Base-by-base conservation (phyloP, 208 protist species). In the Crithidia mellificae region DNA sequence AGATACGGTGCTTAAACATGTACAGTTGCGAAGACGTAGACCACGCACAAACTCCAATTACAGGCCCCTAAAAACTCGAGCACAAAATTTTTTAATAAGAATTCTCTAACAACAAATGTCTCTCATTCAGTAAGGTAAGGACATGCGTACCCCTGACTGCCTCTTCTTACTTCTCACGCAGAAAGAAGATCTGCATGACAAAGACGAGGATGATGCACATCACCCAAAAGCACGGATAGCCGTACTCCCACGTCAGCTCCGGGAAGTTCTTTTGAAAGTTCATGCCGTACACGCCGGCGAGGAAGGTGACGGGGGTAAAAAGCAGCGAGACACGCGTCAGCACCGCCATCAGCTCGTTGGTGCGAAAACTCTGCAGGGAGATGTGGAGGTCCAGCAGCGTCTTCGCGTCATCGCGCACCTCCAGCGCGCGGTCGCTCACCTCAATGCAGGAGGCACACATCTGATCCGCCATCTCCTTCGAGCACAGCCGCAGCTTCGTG, bases 261-360 rank as follows among this genome's bases (percentile, higher is more conserved):
- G 90, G 90, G 12, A 95, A 84, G 77, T 89, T 70, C 36, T 77
- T 63, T 17, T 74, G 43, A 64, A 95, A 94, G 77, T 97, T 97
- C 92, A 95, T 97, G 17, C 92, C 92, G 73, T 94, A 97, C 52
- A 97, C 86, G 15, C 85, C 87, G 7, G 92, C 86, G 19, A 97
- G 39, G 50, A 97, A 97, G 17, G 81, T 94, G 47, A 87, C 86
- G 6, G 92, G 92, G 6, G 88, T 94, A 54, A 97, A 97, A 58
- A 94, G 81, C 41, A 90, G 77, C 44, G 85, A 90, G 39, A 96
- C 80, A 17, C 86, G 80, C 32, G 92, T 96, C 59, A 96, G 78
- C 64, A 96, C 81, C 20, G 83, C 81, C 88, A 96, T 94, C n/a
- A 96, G 80, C 68, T 96, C 89, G 53, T 92, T 96, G 0, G 85